These are phyloP conservation scores for Pittosporum tobira DNA, from an alignment of 129 eudicot genomes.

Conservation along the genomic window DNA sequence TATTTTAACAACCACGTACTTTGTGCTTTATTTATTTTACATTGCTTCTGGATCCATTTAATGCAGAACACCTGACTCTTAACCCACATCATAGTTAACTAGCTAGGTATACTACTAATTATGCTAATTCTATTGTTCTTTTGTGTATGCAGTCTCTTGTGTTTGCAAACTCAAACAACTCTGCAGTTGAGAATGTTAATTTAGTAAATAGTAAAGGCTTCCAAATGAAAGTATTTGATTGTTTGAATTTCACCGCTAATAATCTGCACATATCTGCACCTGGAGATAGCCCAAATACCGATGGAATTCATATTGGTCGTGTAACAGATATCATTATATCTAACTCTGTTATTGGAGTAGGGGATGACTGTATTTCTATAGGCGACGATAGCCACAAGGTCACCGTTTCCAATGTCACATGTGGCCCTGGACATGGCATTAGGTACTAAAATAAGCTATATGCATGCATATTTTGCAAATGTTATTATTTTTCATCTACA, in stretches of 20 bases:
- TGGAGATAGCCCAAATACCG: slow-evolving; percentile 42
- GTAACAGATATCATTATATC: slow-evolving; percentile 2
- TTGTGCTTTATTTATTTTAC: not conserved
- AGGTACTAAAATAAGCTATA: slow-evolving; percentile 6
- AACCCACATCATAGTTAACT: too few relatives aligned
- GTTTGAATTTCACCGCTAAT: not conserved
- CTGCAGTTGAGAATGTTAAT: slow-evolving; percentile 1
- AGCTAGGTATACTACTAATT: not conserved
- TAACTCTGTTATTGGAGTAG: slow-evolving; percentile 26
- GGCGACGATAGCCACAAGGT: slow-evolving; percentile 24
- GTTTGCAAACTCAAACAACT: slow-evolving; percentile 8
- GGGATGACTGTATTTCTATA: slow-evolving; percentile 47
- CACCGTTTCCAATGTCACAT: slow-evolving; percentile 11
- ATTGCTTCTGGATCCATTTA: too few relatives aligned
- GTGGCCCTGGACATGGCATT: slow-evolving; percentile 39
- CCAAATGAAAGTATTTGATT: slow-evolving; percentile 24
- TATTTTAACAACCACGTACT: too few relatives aligned
- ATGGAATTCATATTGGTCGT: slow-evolving; percentile 32
- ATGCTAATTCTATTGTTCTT: not conserved
- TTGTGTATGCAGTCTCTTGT: slow-evolving; percentile 23
- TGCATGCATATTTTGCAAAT: not conserved
- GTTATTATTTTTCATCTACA: too few relatives aligned
- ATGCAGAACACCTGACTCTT: too few relatives aligned
- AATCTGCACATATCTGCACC: slow-evolving; percentile 22
- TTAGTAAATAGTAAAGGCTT: slow-evolving; percentile 31